Base-by-base conservation (phyloP, 352 stramenopile species). In the Phytopythium vexans region DNA sequence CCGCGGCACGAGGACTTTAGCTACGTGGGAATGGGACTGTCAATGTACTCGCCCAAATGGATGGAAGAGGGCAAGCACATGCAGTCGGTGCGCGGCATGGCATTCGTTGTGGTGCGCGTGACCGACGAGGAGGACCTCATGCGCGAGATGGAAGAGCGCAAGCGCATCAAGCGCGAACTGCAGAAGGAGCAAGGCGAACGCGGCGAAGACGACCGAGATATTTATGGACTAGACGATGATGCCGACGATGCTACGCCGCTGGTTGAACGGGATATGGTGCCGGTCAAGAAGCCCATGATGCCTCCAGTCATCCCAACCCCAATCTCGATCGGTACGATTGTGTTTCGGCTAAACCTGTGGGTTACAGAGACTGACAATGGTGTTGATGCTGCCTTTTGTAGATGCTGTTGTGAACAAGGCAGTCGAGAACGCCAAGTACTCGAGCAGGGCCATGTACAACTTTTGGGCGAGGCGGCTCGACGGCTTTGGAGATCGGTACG, bases 381-480 rank as follows among this genome's bases (percentile, higher is more conserved):
- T 27, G 21, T 27, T 27, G 2, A 27, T 27, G 21, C 10, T 49
- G 14, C 3, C 12, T 27, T 43, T 32, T 15, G 32, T 36, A 77
- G 68, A 76, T 7, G 70, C 70, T n/a, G 50, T 79, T n/a, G 49
- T 76, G 37, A 49, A 52, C 55, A 71, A 72, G 49, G 63, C 57
- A n/a, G 49, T 81, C 27, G 76, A 88, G 48, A 77, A 63, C 11
- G 66, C 68, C 44, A 86, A 83, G 59, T 68, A 72, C 37, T 82
- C 74, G 51, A 61, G 63, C 21, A 60, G 65, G 4, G 72, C 74
- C 42, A 85, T 89, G 66, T 86, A 86, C 64, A 80, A 74, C 39
- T 89, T 89, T 55, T 88, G 79, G 79, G 76, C 76, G 34, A 66
- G 74, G 35, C 76, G 74, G 14, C 63, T 89, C 36, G 74, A 88